Evolutionary conservation across 352 stramenopile genomes (phyloP).

Genomic region (Blastocystis sp.): DNA sequence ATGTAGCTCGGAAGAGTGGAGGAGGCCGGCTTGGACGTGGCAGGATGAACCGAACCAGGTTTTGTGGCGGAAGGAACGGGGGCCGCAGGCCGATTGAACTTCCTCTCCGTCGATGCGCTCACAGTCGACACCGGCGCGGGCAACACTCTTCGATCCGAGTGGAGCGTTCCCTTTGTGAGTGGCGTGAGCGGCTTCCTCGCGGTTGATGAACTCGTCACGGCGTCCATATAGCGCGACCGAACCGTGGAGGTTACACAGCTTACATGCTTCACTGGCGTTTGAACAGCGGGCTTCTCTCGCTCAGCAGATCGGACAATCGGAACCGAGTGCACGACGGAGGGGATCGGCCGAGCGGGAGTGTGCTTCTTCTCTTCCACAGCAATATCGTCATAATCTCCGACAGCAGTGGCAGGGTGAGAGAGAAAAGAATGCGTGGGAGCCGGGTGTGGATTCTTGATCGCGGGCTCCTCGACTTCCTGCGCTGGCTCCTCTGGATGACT

Average conservation of each 20-base stretch:
- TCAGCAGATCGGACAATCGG: neutral
- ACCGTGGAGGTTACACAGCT: neutral
- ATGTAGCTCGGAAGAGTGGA: slow-evolving; percentile 29
- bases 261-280: neutral
- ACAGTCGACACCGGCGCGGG: neutral
- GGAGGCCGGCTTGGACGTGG: neutral
- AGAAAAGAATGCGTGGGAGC: neutral
- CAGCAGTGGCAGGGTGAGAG: neutral
- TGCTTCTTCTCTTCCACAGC: neutral
- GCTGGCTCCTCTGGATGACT: neutral
- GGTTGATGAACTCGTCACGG: neutral
- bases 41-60: neutral
- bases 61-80: neutral
- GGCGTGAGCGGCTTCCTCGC: neutral
- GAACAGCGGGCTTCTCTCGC: neutral
- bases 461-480: neutral
- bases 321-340: neutral
- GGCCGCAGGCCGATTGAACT: neutral
- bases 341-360: neutral
- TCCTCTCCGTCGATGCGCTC: neutral
- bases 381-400: neutral
- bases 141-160: neutral
- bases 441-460: neutral
- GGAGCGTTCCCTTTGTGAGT: neutral
- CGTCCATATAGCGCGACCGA: neutral